Percentiles rank a stretch among this genome's conserved stretches.
These are phyloP conservation scores for Colletotrichum karsti DNA, from an alignment of 2,329 filamentous ascomycete genomes.

Conservation along the genomic window DNA sequence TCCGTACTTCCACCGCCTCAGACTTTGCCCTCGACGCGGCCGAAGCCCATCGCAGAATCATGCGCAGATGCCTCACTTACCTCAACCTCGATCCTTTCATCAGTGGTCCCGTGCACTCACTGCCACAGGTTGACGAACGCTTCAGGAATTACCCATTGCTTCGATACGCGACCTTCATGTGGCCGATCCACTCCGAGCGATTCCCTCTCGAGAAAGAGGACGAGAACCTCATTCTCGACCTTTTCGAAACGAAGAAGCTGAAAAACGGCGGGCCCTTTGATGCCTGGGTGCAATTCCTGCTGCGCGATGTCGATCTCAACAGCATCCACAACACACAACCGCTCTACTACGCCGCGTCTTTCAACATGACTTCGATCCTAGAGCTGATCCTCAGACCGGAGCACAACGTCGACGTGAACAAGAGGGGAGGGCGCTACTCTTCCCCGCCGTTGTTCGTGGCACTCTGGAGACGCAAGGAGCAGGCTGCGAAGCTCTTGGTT, in stretches of 20 bases:
- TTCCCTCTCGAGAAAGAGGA: slow-evolving; percentile 4
- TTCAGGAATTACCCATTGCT: slow-evolving; percentile 26
- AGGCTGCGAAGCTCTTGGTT: slow-evolving; percentile 34
- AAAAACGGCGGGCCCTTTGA: slow-evolving; percentile 31
- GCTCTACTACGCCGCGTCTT: slow-evolving; percentile 36
- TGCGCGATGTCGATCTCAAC: slow-evolving; percentile 8
- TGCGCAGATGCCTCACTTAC: slow-evolving; percentile 35
- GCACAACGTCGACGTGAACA: slow-evolving; percentile 29
- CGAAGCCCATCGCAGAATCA: slow-evolving; percentile 28
- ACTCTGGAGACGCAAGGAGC: slow-evolving; percentile 28
- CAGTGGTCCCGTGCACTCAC: slow-evolving; percentile 20
- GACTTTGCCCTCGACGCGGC: slow-evolving; percentile 30
- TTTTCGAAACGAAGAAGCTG: slow-evolving; percentile 32
- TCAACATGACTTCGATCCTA: slow-evolving; percentile 34
- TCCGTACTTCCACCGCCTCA: slow-evolving; percentile 29
- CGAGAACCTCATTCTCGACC: slow-evolving; percentile 31
- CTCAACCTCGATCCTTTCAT: slow-evolving; percentile 30
- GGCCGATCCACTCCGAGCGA: slow-evolving; percentile 34
- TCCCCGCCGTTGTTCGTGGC: slow-evolving; percentile 34
- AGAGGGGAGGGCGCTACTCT: slow-evolving; percentile 30
- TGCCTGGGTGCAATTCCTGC: slow-evolving; percentile 35
- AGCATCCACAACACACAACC: slow-evolving; percentile 30
- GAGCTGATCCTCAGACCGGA: slow-evolving; percentile 31
- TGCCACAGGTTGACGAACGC: neutral
- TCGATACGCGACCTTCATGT: slow-evolving; percentile 29